Evolutionary conservation across 2,329 filamentous ascomycete species (phyloP).

Genomic region (Purpureocillium takamizusanense): DNA sequence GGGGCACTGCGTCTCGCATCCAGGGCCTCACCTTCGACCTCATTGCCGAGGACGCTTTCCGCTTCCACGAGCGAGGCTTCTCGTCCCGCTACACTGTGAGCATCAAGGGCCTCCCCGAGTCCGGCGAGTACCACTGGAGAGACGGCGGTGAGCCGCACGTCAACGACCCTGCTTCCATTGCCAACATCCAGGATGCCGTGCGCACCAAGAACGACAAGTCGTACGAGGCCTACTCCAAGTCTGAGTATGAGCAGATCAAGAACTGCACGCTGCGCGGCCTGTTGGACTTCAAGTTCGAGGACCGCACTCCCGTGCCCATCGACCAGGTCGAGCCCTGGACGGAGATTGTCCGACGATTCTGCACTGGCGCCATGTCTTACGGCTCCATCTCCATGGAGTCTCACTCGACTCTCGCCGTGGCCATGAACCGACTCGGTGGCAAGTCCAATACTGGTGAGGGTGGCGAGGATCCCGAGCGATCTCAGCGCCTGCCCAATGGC

Average conservation of each 20-base stretch:
- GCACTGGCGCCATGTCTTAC: constrained; percentile 97
- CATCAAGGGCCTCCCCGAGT: constrained; percentile 76
- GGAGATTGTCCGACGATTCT: constrained; percentile 92
- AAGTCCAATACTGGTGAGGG: constrained; percentile 98
- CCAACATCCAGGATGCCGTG: constrained; percentile 94
- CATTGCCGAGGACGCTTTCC: constrained; percentile 89
- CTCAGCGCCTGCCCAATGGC: constrained; percentile 76
- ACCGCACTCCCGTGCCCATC: constrained; percentile 75
- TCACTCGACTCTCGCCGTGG: constrained; percentile 88
- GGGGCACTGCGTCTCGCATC: constrained; percentile 87
- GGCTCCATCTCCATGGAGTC: constrained; percentile 98
- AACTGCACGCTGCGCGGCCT: constrained; percentile 89
- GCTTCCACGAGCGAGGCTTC: constrained; percentile 90
- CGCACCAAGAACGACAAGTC: constrained; percentile 98
- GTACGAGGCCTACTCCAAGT: constrained; percentile 89
- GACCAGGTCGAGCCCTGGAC: constrained; percentile 98
- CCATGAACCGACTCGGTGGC: constrained; percentile 92
- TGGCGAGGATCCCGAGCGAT: constrained; percentile 90
- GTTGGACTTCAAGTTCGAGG: constrained; percentile 93
- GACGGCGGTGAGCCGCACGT: constrained; percentile 92
- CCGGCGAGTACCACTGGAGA: constrained; percentile 97
- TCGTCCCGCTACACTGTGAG: constrained; percentile 69
- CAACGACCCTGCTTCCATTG: constrained; percentile 90
- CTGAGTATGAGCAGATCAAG: constrained; percentile 94
- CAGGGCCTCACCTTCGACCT: constrained; percentile 88